Conservation (phyloP, 495 filamentous ascomycete genomes). For the Letharia columbiana region DNA sequence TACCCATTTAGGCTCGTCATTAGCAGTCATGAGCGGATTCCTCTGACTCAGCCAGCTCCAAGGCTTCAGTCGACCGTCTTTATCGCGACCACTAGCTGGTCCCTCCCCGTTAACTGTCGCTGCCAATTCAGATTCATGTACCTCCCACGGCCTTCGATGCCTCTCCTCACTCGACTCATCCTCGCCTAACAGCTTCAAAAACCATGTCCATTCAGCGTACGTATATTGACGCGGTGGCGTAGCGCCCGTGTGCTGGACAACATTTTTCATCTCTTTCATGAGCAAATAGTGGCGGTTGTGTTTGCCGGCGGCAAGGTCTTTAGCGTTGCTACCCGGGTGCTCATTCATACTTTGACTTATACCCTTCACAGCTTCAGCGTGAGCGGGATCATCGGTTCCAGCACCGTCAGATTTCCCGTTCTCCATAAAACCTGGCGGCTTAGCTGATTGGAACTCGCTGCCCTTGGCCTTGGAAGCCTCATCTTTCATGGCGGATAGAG, state of each 20-base stretch:
- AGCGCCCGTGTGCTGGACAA: slow-evolving; percentile 52
- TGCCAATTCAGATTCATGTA: not conserved
- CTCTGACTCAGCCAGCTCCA: not conserved
- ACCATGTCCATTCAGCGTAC: slow-evolving; percentile 76
- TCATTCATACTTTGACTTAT: slow-evolving; percentile 31
- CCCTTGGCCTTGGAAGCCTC: slow-evolving; percentile 33
- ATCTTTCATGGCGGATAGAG: slow-evolving; percentile 60
- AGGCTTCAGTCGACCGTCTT: not conserved
- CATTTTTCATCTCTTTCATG: slow-evolving; percentile 54
- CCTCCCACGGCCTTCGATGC: slow-evolving; percentile 19
- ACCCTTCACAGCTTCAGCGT: slow-evolving; percentile 24
- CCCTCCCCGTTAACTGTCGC: not conserved
- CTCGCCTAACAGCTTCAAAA: slow-evolving; percentile 63
- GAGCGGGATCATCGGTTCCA: slow-evolving; percentile 4
- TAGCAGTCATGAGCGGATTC: not conserved
- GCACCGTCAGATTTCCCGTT: not conserved
- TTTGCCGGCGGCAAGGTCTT: slow-evolving; percentile 36
- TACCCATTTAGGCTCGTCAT: not conserved
- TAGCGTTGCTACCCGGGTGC: slow-evolving; percentile 27
- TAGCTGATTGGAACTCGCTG: slow-evolving; percentile 3
- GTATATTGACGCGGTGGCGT: slow-evolving; percentile 56
- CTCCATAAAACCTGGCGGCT: slow-evolving; percentile 12
- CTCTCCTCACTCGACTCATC: slow-evolving; percentile 39
- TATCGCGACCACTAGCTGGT: not conserved
- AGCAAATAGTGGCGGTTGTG: slow-evolving; percentile 56